Evolutionary conservation across 2,329 filamentous ascomycete species (phyloP).

Genomic region (Colletotrichum graminicola): DNA sequence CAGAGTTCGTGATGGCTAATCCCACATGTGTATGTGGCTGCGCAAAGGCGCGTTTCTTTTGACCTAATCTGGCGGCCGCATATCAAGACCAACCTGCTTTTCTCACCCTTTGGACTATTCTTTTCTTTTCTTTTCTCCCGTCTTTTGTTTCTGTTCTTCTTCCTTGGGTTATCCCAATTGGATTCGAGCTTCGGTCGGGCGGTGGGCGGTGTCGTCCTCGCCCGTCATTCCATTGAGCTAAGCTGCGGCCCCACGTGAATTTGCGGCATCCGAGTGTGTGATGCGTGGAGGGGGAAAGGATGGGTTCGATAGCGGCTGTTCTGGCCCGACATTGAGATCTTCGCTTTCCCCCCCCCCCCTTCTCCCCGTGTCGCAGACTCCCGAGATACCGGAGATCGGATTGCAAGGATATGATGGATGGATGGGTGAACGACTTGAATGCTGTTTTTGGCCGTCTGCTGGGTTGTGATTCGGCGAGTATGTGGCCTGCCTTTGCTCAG

Average conservation of each 20-base stretch:
- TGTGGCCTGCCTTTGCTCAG: slow-evolving; percentile 23
- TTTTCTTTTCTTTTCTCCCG: not conserved
- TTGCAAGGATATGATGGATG: slow-evolving; percentile 13
- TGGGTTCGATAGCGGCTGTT: not conserved
- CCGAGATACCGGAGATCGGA: slow-evolving; percentile 8
- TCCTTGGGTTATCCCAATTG: not conserved
- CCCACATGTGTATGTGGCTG: not conserved
- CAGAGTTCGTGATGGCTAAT: not conserved
- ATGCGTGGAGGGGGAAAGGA: not conserved
- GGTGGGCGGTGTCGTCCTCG: not conserved
- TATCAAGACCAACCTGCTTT: not conserved
- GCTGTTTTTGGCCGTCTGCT: slow-evolving; percentile 40
- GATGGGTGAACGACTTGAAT: slow-evolving; percentile 11
- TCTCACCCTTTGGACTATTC: not conserved
- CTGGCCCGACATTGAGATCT: not conserved
- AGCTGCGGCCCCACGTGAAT: not conserved
- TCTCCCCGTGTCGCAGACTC: not conserved
- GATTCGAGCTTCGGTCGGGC: not conserved
- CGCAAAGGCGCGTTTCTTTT: not conserved
- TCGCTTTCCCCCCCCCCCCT: too few species aligned
- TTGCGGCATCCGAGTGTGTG: not conserved
- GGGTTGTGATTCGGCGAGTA: slow-evolving; percentile 35
- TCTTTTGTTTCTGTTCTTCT: not conserved
- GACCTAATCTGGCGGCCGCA: not conserved
- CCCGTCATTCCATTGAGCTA: not conserved